Evolutionary conservation across 768 basidiomycete species (phyloP), one percentile per base, ranked within the genome.

Genomic region (Phanerochaete carnosa): DNA sequence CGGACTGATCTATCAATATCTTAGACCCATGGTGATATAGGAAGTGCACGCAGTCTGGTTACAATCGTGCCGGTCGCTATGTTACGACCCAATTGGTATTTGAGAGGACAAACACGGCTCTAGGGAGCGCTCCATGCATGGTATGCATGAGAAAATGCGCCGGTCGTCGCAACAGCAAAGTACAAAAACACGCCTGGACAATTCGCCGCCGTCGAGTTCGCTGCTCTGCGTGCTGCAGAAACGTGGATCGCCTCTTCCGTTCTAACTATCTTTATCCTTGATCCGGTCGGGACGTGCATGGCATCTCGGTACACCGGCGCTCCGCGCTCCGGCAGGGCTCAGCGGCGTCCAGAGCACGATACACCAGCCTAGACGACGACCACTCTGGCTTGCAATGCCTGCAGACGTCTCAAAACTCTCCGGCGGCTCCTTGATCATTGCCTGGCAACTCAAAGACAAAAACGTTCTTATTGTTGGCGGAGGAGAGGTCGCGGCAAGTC

Each of bases 401-500:
- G 35, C 50, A 22, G 53, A 65, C 49, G 37, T 62, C 29, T 58
- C 56, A 13, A 60, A 37, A 12, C 64, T 65, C 59, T 78, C 81
- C 45, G 87, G 89, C 13, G 87, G 86, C 7, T 95, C 95, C 1
- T 83, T 98, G 47, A 83, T 98, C 43, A 78, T 98, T 64, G 96
- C 97, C 35, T 97, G 93, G 90, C 95, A 96, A 73, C 89, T 98
- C 72, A 86, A 84, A 60, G 76, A 81, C 66, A 94, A 91, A 66
- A 81, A 78, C 22, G 93, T 97, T 49, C 88, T 98, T 69, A 84
- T 98, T 67, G 85, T 98, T 65, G 97, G 97, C 45, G 97, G 96
- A 9, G 97, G 97, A 51, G 86, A 89, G 60, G 90, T 99, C 54
- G 96, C 95, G 2, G 87, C 94, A 2, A 86, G 91, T 55, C 87